These are phyloP conservation scores for Mycosphaerella sp. DNA, from an alignment of 2,329 filamentous ascomycete genomes.

Conservation along the genomic window DNA sequence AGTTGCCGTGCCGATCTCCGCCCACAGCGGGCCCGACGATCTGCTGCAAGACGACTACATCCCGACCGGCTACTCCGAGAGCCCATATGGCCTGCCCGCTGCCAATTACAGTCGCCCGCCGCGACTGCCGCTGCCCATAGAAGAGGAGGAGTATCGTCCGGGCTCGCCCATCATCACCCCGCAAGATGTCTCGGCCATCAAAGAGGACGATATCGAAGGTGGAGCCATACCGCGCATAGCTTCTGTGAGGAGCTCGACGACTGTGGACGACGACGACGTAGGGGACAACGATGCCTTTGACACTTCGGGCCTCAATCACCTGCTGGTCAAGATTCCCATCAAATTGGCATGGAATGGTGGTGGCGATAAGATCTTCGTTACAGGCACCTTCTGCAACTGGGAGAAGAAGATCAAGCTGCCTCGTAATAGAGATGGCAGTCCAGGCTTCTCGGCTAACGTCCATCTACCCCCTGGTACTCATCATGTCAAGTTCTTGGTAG, in stretches of 20 bases:
- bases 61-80: conserved; percentile 23
- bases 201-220: conserved; percentile 42
- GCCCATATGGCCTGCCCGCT: conserved; percentile 35
- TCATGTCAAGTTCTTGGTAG: conserved; percentile 92
- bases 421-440: conserved; percentile 53
- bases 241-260: conserved; percentile 51
- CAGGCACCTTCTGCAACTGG: conserved; percentile 96
- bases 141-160: conserved; percentile 81
- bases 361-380: conserved; percentile 90
- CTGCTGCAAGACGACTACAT: conserved; percentile 20
- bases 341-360: conserved; percentile 71
- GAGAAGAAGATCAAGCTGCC: conserved; percentile 86
- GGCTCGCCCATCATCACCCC: conserved; percentile 82
- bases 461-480: conserved; percentile 88
- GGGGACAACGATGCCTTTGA: conserved; percentile 62
- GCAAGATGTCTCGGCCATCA: conserved; percentile 52
- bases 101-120: conserved; percentile 63
- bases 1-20: conserved; percentile 35
- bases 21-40: conserved; percentile 18
- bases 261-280: conserved; percentile 68
- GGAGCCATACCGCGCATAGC: conserved; percentile 49
- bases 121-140: conserved; percentile 84
- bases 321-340: conserved; percentile 73
- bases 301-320: conserved; percentile 52
- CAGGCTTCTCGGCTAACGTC: conserved; percentile 66